Base-by-base conservation (phyloP, 208 protist species). In the Eutreptiella sp. region DNA sequence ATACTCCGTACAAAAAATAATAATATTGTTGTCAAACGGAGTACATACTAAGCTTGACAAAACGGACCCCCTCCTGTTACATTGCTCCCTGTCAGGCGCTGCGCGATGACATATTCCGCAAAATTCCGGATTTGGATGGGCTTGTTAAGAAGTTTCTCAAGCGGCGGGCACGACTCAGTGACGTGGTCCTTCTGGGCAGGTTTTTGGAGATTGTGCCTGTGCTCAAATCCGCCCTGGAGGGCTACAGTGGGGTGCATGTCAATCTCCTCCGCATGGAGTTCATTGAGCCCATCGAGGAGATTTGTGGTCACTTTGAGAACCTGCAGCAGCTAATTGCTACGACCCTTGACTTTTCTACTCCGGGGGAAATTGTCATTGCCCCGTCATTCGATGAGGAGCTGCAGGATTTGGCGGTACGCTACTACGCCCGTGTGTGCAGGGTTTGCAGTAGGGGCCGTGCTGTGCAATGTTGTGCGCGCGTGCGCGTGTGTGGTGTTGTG, bases 121-220 rank as follows among this genome's bases (percentile, higher is more conserved):
- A 80, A 23, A 87, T 93, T 53, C 83, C 81, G 7, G 93, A 97
- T 70, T 84, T 97, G 76, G 88, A 94, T 46, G 77, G 80, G 1
- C 55, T 97, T 28, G 84, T 87, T 38, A 87, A 87, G 23, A 92
- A 92, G 63, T 82, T 96, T 45, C 84, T 92, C 65, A 73, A 83
- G 2, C 74, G 77, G 32, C 81, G 47, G 39, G 66, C 88, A 5
- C 63, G 76, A 9, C 63, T 93, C 16, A 89, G 93, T 65, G 90
- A 95, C 57, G 77, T 84, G 36, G 71, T 90, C 42, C 72, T 73
- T 4, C 79, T 93, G 61, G 73, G 93, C 52, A 9, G 80, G 41
- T 92, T 93, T 72, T 79, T 90, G 5, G 57, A 79, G 11, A 67
- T 81, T 48, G 31, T 92, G 4, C 79, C 83, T 1, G 70, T 63